Evolutionary conservation across 371 early-diverging fungal species (phyloP).

Genomic region (Entomophthora muscae): DNA sequence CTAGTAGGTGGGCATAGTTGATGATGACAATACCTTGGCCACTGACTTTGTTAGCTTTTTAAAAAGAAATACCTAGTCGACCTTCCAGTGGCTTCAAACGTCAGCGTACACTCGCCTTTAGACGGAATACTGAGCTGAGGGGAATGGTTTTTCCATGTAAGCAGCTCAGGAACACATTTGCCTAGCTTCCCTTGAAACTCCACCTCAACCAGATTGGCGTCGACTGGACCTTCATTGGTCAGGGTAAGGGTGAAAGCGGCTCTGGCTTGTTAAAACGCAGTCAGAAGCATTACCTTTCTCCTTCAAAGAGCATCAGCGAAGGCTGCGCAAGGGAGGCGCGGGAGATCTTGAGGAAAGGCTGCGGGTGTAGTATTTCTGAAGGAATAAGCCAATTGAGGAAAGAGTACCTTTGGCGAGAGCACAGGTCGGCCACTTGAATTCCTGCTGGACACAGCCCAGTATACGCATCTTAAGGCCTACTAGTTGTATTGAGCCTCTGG

Average conservation of each 20-base stretch:
- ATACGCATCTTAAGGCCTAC: neutral
- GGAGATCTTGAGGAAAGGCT: neutral
- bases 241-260: neutral
- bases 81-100: neutral
- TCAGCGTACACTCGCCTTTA: neutral
- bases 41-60: neutral
- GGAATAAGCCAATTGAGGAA: neutral
- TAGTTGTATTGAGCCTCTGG: neutral
- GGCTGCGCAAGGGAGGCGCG: constrained; percentile 3
- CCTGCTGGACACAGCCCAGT: neutral
- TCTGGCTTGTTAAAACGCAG: neutral
- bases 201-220: neutral
- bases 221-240: neutral
- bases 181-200: neutral
- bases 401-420: neutral
- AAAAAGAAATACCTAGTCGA: neutral
- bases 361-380: neutral
- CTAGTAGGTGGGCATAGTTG: neutral
- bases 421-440: neutral
- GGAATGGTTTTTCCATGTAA: neutral
- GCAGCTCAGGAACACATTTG: too few species aligned
- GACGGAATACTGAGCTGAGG: neutral
- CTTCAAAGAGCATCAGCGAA: constrained; percentile 1
- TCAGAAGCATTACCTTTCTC: neutral
- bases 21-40: neutral